Evolutionary conservation across 2,329 filamentous ascomycete genomes (phyloP).

Genomic region (Talaromyces rugulosus): DNA sequence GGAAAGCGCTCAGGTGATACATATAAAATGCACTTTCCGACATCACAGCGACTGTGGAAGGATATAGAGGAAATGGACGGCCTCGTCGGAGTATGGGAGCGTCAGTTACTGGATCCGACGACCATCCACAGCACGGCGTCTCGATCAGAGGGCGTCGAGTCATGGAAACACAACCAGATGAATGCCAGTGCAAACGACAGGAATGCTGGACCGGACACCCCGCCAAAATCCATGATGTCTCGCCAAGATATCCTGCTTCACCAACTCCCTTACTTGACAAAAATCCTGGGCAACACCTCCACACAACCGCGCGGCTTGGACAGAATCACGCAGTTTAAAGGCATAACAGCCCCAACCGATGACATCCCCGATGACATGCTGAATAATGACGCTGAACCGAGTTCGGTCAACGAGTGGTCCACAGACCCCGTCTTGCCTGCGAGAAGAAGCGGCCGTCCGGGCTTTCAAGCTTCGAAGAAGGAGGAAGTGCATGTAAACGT

Average conservation of each 20-base stretch:
- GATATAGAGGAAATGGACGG: constrained; percentile 76
- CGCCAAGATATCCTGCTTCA: constrained; percentile 59
- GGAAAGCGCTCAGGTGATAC: constrained; percentile 50
- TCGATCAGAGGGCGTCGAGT: constrained; percentile 27
- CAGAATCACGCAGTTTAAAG: constrained; percentile 64
- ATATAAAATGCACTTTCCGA: constrained; percentile 89
- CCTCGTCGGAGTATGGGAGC: constrained; percentile 49
- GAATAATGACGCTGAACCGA: constrained; percentile 23
- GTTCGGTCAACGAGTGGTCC: constrained; percentile 5
- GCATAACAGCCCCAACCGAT: constrained; percentile 46
- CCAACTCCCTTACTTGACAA: constrained; percentile 77
- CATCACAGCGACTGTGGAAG: constrained; percentile 77
- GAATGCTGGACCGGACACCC: neutral
- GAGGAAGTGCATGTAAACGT: constrained; percentile 26
- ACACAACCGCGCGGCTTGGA: constrained; percentile 55
- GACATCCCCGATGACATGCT: constrained; percentile 41
- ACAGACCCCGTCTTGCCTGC: constrained; percentile 14
- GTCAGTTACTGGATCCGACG: constrained; percentile 24
- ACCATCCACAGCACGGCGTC: neutral
- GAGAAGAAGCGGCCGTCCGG: neutral
- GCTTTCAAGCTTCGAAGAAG: neutral
- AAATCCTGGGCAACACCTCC: constrained; percentile 48
- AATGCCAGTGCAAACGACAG: neutral
- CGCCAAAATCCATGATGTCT: constrained; percentile 28
- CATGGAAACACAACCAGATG: constrained; percentile 26